Evolutionary conservation across 139 green algal genomes (phyloP), one percentile per base, ranked within the genome.

Genomic region (Gonium pectorale): DNA sequence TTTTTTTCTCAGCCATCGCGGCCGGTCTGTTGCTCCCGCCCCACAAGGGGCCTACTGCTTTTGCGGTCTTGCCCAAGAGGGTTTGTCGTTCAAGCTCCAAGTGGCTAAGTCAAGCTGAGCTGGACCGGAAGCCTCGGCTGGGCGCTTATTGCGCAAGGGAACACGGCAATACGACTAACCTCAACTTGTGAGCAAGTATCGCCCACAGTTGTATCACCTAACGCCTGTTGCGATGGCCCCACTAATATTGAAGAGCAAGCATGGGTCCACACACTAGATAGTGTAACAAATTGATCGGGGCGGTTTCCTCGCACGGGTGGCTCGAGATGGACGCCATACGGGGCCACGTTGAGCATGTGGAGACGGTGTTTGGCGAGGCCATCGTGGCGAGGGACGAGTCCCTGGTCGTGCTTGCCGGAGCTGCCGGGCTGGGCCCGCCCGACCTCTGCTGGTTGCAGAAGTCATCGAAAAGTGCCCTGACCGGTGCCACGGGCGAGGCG

Each of bases 381-480:
- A 89, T 94, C 11, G 84, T 88, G 0, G 69, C 90, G 2, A 68
- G 91, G 0, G 88, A 93, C 69, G 86, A 90, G 37, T 81, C 88
- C 11, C 27, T 93, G 5, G 79, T 80, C 8, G 44, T 79, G 35
- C 60, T 93, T 40, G 62, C 64, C 0, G 17, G 46, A 5, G 51
- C 40, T 3, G 85, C 59, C 27, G 90, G 90, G 7, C 73, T 95
- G 21, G 92, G 91, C 0, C 92, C 92, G 0, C 92, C 92, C 37
- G 92, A 95, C 77, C 60, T 95, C 26, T 93, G 88, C 86, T 94
- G 91, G 91, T 74, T 95, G 26, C 90, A 93, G 31, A 93, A 93
- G 56, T 51, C 72, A 2, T 31, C 77, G 5, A 90, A 87, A 33
- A 67, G 63, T 21, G 60, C 79, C 7, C 80, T 86, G n/a, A 67